Evolutionary conservation across 2,329 filamentous ascomycete species (phyloP).

Genomic region (Aspergillus glaucus): DNA sequence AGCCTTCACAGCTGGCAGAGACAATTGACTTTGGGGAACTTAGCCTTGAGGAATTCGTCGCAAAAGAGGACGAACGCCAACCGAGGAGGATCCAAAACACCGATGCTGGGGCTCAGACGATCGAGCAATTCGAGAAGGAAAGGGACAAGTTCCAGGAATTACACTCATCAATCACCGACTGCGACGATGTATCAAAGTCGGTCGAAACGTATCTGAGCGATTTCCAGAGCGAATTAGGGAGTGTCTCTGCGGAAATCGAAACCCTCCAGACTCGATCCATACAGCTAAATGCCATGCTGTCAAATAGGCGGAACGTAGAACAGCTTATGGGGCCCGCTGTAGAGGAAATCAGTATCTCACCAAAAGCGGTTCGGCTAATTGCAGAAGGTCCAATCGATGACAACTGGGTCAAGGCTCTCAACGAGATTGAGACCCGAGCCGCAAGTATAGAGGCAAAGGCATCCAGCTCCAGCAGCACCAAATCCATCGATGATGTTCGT

Average conservation of each 20-base stretch:
- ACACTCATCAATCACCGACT: conserved; percentile 79
- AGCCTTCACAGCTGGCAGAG: conserved; percentile 48
- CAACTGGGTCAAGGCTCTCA: conserved; percentile 73
- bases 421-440: conserved; percentile 75
- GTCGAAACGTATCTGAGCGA: conserved; percentile 88
- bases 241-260: conserved; percentile 92
- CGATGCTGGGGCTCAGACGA: conserved; percentile 50
- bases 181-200: conserved; percentile 86
- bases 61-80: conserved; percentile 27
- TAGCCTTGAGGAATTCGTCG: conserved; percentile 66
- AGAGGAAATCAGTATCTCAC: conserved; percentile 85
- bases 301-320: conserved; percentile 85
- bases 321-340: conserved; percentile 80
- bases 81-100: conserved; percentile 20
- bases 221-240: conserved; percentile 87
- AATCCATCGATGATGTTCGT: conserved; percentile 74
- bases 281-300: conserved; percentile 73
- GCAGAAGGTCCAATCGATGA: conserved; percentile 86
- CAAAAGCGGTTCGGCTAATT: conserved; percentile 75
- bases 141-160: conserved; percentile 82
- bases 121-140: conserved; percentile 73
- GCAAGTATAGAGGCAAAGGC: conserved; percentile 63
- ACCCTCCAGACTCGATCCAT: conserved; percentile 81
- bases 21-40: conserved; percentile 74
- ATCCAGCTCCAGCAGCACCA: conserved; percentile 57